Conservation (phyloP, 2,329 filamentous ascomycete genomes). For the Paecilomyces niveus region DNA sequence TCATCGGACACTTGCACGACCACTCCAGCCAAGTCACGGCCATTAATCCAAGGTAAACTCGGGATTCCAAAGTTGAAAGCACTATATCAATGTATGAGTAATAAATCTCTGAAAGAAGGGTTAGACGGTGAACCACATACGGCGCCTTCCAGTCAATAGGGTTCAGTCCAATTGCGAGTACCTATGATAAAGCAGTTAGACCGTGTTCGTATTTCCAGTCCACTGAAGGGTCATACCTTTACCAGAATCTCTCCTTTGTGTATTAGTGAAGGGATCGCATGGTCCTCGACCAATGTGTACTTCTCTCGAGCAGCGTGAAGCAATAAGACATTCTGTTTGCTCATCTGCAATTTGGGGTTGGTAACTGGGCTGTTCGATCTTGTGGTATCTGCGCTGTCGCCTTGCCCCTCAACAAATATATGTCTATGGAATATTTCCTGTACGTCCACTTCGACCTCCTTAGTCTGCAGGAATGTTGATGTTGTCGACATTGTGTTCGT, state of each 20-base stretch:
- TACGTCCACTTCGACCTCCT: conserved; percentile 8
- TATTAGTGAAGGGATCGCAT: conserved; percentile 41
- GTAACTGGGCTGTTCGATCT: not conserved
- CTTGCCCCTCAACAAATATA: conserved; percentile 1
- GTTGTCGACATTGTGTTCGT: conserved; percentile 16
- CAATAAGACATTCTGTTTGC: conserved; percentile 42
- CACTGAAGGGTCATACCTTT: conserved; percentile 31
- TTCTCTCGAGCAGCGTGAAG: conserved; percentile 45
- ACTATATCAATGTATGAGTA: conserved; percentile 28
- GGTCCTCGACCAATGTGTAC: conserved; percentile 40
- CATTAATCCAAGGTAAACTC: conserved; percentile 60
- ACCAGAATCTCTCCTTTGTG: conserved; percentile 53
- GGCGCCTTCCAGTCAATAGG: conserved; percentile 71
- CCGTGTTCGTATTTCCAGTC: no score
- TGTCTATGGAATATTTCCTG: conserved; percentile 10
- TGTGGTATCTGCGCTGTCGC: not conserved
- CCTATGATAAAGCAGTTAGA: conserved; percentile 13
- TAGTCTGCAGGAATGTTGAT: conserved; percentile 15
- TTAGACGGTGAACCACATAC: conserved; percentile 37
- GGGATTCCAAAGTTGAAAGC: conserved; percentile 67
- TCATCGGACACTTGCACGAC: conserved; percentile 45
- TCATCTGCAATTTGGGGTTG: not conserved
- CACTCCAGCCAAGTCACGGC: conserved; percentile 61
- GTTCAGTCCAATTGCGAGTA: conserved; percentile 62
- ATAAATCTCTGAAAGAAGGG: not conserved